phyloP scores from a whole-genome alignment of 768 basidiomycete genomes.

The Dendrothele bispora region DNA sequence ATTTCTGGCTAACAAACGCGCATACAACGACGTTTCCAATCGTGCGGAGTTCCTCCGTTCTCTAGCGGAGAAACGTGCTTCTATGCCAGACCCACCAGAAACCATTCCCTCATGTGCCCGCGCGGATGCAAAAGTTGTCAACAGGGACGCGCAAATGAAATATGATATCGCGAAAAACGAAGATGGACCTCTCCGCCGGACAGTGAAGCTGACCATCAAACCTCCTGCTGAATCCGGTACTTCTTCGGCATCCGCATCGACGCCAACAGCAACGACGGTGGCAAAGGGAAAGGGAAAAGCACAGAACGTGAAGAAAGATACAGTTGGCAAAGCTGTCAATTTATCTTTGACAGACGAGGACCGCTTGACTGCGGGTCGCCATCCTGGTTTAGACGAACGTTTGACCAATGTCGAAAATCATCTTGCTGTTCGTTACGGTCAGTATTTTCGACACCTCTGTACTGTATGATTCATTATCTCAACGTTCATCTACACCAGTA shows the following conservation, averaged over 20 bases:
- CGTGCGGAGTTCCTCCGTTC: slow-evolving; percentile 70
- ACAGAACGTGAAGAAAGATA: slow-evolving; percentile 9
- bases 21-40: slow-evolving; percentile 76
- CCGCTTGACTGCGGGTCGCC: slow-evolving; percentile 38
- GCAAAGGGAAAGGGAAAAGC: slow-evolving; percentile 16
- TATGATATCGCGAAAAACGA: slow-evolving; percentile 88
- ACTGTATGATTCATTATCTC: background rate
- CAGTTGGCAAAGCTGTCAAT: slow-evolving; percentile 3
- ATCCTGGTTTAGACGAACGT: slow-evolving; percentile 66
- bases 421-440: slow-evolving; percentile 74
- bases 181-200: slow-evolving; percentile 71
- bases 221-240: slow-evolving; percentile 6
- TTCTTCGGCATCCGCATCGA: slow-evolving; percentile 8
- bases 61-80: slow-evolving; percentile 53
- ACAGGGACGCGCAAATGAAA: slow-evolving; percentile 79
- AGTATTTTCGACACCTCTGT: too few species aligned
- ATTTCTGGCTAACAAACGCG: slow-evolving; percentile 70
- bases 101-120: slow-evolving; percentile 63
- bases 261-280: slow-evolving; percentile 1
- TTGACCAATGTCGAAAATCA: slow-evolving; percentile 70
- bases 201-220: slow-evolving; percentile 35
- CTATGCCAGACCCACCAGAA: slow-evolving; percentile 27
- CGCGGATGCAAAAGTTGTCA: slow-evolving; percentile 65
- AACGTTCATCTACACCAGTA: slow-evolving; percentile 39
- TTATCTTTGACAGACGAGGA: slow-evolving; percentile 19